These are phyloP conservation scores for Pleurotus ostreatus DNA, from an alignment of 768 basidiomycete species.

Conservation along the genomic window DNA sequence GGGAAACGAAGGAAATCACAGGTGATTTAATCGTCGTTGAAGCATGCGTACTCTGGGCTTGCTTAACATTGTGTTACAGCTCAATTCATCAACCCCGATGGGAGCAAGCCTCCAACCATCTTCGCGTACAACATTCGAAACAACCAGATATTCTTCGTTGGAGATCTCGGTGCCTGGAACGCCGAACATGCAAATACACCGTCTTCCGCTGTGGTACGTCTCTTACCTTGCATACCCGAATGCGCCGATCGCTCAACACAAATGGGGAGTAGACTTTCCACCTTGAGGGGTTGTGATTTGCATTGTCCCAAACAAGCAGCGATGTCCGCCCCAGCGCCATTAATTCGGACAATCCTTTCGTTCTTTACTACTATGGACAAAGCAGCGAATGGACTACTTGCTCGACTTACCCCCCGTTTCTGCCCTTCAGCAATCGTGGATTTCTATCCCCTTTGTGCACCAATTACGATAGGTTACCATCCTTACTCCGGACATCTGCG, in stretches of 20 bases:
- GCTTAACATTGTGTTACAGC: constrained; percentile 23
- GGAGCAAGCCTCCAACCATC: constrained; percentile 30
- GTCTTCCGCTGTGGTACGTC: constrained; percentile 3
- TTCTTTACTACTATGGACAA: neutral
- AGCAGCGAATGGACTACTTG: neutral
- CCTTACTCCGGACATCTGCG: too few species aligned
- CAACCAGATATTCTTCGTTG: constrained; percentile 40
- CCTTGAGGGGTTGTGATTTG: neutral
- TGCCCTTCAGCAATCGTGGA: too few species aligned
- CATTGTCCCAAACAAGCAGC: neutral
- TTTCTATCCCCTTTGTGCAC: too few species aligned
- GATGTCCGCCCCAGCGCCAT: neutral
- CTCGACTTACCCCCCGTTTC: neutral
- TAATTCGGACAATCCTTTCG: too few species aligned
- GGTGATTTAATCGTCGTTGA: constrained; percentile 21
- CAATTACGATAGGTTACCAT: too few species aligned
- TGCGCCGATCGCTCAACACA: neutral
- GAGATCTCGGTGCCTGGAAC: constrained; percentile 38
- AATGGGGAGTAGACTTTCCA: neutral
- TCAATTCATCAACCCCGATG: constrained; percentile 43
- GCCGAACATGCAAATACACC: constrained; percentile 15
- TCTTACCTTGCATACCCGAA: neutral
- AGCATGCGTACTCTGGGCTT: neutral
- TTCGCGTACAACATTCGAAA: constrained; percentile 36
- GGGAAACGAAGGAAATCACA: constrained; percentile 31